Base-by-base conservation (phyloP, 306 rosid species). In the Geum urbanum region DNA sequence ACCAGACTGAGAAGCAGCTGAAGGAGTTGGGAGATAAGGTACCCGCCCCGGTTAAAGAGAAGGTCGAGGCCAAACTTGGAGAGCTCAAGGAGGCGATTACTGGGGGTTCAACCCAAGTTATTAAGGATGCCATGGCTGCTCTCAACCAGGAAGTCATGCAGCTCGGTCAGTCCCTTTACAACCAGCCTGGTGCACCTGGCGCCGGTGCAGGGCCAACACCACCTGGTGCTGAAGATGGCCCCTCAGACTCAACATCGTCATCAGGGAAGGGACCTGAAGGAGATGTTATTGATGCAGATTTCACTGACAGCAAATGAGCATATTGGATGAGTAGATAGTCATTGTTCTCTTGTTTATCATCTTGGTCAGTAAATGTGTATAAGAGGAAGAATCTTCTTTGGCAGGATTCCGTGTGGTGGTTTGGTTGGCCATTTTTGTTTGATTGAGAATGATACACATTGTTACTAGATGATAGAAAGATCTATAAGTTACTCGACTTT, bases 1-100 rank as follows among this genome's bases (percentile, higher is more conserved):
- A 88, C 82, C 95, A 88, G 70, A 86, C 95, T 4, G 95, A 88
- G 77, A 88, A 88, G 83, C 95, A 86, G 69, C 75, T 88, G 72
- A 86, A 88, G 69, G 95, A 88, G 73, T 78, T 88, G 5, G 91
- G 87, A 63, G 90, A 86, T 47, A 86, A 89, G 78, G 88, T 86
- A 60, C 92, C 90, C 0, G 80, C 79, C 16, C 72, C 90, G 5
- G 89, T 89, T 24, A 84, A 87, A 45, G 96, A 85, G 68, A 87
- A 85, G 78, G 92, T 89, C 1, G 90, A 86, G 78, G 88, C 87
- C 5, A 89, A 87, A 76, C 76, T 85, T 0, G 90, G 80, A 45
- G 88, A 85, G 76, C 96, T 89, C 59, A 89, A 83, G 76, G 92
- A 89, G 0, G 87, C 87, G 41, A 81, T 86, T 52, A 76, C 87